A percentile compares a stretch with the other conserved stretches of the same genome.
Evolutionary conservation across 1,139 yeast genomes (phyloP).

Genomic region (Casaregolazyma suthepensis): DNA sequence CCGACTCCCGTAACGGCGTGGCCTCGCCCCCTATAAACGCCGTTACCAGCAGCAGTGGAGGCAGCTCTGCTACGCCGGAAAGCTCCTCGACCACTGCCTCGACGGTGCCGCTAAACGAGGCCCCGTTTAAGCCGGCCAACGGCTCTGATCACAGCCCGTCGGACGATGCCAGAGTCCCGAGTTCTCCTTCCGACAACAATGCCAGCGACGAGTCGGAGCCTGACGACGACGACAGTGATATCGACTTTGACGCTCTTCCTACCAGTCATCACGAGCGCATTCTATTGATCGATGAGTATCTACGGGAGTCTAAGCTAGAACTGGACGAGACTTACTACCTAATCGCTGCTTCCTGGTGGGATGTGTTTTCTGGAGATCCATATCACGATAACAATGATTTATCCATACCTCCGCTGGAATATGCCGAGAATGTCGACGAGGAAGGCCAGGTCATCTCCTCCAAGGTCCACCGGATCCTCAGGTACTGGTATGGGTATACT

Average conservation of each 20-base stretch:
- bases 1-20: not conserved
- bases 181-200: not conserved
- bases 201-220: not conserved
- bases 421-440: conserved; percentile 8
- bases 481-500: conserved; percentile 14
- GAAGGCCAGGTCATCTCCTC: conserved; percentile 9
- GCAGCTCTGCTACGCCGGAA: not conserved
- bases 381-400: not conserved
- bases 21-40: not conserved
- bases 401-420: conserved; percentile 5
- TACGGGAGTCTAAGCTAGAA: conserved; percentile 1
- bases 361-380: conserved; percentile 6
- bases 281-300: conserved; percentile 2
- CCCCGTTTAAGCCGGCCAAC: not conserved
- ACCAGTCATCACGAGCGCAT: conserved; percentile 6
- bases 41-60: not conserved
- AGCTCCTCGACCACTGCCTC: not conserved
- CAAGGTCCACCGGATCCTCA: conserved; percentile 9
- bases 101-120: not conserved
- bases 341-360: conserved; percentile 9
- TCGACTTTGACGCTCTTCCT: conserved; percentile 4
- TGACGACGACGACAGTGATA: not conserved
- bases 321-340: conserved; percentile 7
- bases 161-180: not conserved
- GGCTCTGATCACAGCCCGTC: not conserved